Percentiles rank a stretch among this genome's conserved stretches.
These are phyloP conservation scores for Onygenales sp. DNA, from an alignment of 2,329 filamentous ascomycete species.

Conservation along the genomic window DNA sequence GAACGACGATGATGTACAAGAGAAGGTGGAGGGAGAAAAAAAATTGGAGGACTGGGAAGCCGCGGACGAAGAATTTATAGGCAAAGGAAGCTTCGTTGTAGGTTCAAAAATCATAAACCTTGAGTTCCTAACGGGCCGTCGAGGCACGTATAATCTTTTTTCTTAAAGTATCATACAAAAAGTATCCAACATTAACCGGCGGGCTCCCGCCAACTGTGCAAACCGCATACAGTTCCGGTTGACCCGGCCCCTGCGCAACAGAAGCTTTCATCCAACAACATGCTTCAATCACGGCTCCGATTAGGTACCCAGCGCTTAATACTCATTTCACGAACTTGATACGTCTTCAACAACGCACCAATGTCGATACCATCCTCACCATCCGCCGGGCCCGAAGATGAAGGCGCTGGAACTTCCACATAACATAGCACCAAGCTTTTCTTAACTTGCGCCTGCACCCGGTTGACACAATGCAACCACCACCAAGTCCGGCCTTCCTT, in stretches of 20 bases:
- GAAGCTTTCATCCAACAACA: neutral
- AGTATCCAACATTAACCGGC: neutral
- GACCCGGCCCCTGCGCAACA: neutral
- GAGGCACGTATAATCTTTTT: too few species aligned
- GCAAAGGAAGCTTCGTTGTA: too few species aligned
- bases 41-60: too few species aligned
- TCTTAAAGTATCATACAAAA: conserved; percentile 9
- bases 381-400: conserved; percentile 29
- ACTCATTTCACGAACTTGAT: conserved; percentile 70
- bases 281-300: conserved; percentile 53
- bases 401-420: conserved; percentile 74
- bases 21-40: too few species aligned
- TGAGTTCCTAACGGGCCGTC: too few species aligned
- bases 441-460: conserved; percentile 78
- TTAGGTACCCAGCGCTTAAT: conserved; percentile 79
- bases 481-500: conserved; percentile 37
- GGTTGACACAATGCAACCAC: conserved; percentile 72
- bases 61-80: too few species aligned
- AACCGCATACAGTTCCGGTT: too few species aligned
- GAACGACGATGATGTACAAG: too few species aligned
- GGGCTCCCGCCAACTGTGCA: neutral
- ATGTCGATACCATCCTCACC: conserved; percentile 43
- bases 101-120: too few species aligned
- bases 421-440: conserved; percentile 87
- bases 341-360: conserved; percentile 54